Conservation (phyloP, 2,329 filamentous ascomycete species). For the Scytalidium sp. region DNA sequence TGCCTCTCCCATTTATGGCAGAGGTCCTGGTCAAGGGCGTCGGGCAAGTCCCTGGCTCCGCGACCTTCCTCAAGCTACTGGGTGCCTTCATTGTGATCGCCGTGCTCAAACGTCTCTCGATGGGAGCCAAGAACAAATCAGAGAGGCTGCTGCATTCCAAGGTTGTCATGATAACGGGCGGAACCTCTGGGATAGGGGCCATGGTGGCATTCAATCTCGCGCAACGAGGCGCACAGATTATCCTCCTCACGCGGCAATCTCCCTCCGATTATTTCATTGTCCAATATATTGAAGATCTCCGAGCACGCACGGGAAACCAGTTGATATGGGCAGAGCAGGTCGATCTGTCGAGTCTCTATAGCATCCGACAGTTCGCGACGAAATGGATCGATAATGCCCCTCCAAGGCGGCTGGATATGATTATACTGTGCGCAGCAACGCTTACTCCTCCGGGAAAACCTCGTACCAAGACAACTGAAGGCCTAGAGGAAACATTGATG, state of each 20-base stretch:
- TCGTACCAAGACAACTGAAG: constrained; percentile 66
- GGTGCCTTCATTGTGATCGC: constrained; percentile 49
- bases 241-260: constrained; percentile 81
- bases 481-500: constrained; percentile 87
- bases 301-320: constrained; percentile 72
- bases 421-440: constrained; percentile 82
- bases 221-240: constrained; percentile 78
- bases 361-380: constrained; percentile 88
- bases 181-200: constrained; percentile 89
- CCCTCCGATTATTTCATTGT: constrained; percentile 83
- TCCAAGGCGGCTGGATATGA: constrained; percentile 82
- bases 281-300: constrained; percentile 88
- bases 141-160: constrained; percentile 90
- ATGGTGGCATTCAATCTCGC: constrained; percentile 73
- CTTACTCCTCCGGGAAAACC: constrained; percentile 66
- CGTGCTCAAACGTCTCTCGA: constrained; percentile 71
- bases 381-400: constrained; percentile 98
- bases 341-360: constrained; percentile 83
- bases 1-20: constrained; percentile 28
- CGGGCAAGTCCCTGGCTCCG: constrained; percentile 15
- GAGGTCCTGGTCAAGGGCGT: constrained; percentile 13
- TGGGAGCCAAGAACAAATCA: constrained; percentile 69
- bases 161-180: constrained; percentile 89
- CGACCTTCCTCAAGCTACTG: constrained; percentile 51
- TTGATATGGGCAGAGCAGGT: constrained; percentile 95